Conservation (phyloP, 768 basidiomycete species). For the Rubroboletus pulcherrimus region DNA sequence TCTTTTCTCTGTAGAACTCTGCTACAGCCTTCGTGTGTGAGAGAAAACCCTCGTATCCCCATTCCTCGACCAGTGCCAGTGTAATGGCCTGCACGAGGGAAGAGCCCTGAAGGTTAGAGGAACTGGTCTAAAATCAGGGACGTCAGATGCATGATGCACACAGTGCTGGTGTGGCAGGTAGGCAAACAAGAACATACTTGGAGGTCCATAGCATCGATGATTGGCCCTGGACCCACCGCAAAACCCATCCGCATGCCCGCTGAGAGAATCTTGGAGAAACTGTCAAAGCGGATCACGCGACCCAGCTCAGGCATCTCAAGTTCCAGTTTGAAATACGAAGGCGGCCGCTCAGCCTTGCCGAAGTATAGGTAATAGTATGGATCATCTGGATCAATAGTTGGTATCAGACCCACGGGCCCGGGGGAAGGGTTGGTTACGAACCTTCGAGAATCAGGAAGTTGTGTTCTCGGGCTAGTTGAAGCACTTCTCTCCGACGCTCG, state of each 20-base stretch:
- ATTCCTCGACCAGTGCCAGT: conserved; percentile 53
- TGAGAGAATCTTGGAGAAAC: conserved; percentile 79
- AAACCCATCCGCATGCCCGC: conserved; percentile 81
- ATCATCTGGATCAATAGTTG: conserved; percentile 50
- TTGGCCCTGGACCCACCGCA: conserved; percentile 64
- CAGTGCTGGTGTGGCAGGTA: conserved; percentile 11
- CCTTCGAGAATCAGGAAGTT: conserved; percentile 86
- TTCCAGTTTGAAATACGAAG: conserved; percentile 84
- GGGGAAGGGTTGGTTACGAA: conserved; percentile 19
- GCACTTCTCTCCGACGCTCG: conserved; percentile 66
- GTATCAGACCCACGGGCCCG: not conserved
- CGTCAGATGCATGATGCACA: conserved; percentile 7
- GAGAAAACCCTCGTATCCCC: conserved; percentile 77
- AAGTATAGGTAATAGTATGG: conserved; percentile 81
- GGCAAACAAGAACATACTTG: conserved; percentile 45
- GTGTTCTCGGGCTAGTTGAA: conserved; percentile 67
- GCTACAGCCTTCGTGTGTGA: conserved; percentile 66
- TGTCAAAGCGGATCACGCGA: conserved; percentile 84
- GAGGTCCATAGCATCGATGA: conserved; percentile 67
- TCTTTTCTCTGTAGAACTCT: conserved; percentile 67
- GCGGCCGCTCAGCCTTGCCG: conserved; percentile 55
- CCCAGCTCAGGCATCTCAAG: conserved; percentile 62
- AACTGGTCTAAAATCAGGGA: conserved; percentile 48
- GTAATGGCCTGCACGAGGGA: conserved; percentile 63
- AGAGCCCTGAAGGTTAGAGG: conserved; percentile 63